Percentiles rank a stretch among this genome's conserved stretches.
These are phyloP conservation scores for Kwoniella newhampshirensis DNA, from an alignment of 768 basidiomycete genomes.

Conservation along the genomic window DNA sequence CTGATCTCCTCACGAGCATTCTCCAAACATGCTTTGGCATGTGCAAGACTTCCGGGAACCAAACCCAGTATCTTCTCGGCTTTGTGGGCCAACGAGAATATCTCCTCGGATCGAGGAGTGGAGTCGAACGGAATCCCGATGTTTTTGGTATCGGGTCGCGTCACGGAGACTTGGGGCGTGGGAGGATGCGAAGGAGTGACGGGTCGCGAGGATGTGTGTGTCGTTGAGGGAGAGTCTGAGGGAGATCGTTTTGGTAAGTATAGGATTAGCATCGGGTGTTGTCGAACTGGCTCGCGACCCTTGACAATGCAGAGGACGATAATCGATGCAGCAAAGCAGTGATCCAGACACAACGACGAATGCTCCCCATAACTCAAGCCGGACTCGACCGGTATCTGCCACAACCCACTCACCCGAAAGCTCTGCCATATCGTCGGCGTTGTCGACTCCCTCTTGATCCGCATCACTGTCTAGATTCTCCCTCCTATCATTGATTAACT, in stretches of 20 bases:
- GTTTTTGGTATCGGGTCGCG: background rate
- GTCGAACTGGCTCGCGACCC: no score
- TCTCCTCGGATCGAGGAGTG: conserved; percentile 1
- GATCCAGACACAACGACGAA: no score
- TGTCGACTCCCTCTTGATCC: conserved; percentile 11
- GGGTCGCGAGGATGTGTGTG: conserved; percentile 35
- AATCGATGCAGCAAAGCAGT: no score
- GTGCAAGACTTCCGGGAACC: conserved; percentile 36
- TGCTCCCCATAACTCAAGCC: no score
- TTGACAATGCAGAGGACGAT: no score
- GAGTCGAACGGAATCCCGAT: background rate
- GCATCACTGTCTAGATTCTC: conserved; percentile 13
- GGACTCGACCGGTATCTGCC: no score
- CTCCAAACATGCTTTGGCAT: conserved; percentile 42
- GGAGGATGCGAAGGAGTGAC: conserved; percentile 28
- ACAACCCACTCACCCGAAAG: conserved; percentile 37
- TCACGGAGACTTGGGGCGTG: background rate
- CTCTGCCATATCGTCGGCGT: conserved; percentile 40
- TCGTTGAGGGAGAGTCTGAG: conserved; percentile 39
- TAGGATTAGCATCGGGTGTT: background rate
- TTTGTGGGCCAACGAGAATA: conserved; percentile 37
- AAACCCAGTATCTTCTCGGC: conserved; percentile 42
- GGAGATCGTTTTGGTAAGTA: background rate
- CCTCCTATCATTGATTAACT: background rate
- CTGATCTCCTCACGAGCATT: conserved; percentile 41